Evolutionary conservation across 2,329 filamentous ascomycete species (phyloP).

Genomic region (Fusarium domesticum): DNA sequence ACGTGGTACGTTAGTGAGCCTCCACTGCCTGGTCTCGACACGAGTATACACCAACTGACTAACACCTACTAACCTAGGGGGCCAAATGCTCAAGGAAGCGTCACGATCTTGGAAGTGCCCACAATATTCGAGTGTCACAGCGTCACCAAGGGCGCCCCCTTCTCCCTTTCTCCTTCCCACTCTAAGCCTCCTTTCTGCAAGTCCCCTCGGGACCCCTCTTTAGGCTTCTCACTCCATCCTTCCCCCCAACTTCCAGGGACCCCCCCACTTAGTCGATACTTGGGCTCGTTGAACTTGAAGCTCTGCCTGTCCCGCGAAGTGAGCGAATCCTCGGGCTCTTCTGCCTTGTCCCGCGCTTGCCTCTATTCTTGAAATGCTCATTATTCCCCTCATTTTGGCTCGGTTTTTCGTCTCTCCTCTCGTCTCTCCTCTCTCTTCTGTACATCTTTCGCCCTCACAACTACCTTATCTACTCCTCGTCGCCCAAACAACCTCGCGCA

Average conservation of each 20-base stretch:
- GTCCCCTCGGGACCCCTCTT: too few relatives aligned
- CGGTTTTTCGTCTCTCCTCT: conserved; percentile 8
- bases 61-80: too few relatives aligned
- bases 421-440: neutral
- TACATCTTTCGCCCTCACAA: neutral
- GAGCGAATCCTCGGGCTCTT: conserved; percentile 15
- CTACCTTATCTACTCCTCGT: neutral
- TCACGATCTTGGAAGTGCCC: conserved; percentile 10
- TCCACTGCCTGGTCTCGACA: too few relatives aligned
- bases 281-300: conserved; percentile 12
- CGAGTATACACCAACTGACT: too few relatives aligned
- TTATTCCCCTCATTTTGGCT: conserved; percentile 16
- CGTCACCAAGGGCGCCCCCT: conserved; percentile 14
- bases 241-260: conserved; percentile 15
- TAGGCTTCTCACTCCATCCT: conserved; percentile 15
- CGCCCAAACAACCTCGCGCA: neutral
- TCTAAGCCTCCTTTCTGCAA: conserved; percentile 3
- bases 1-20: too few relatives aligned
- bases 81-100: too few relatives aligned
- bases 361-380: conserved; percentile 10
- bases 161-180: conserved; percentile 9
- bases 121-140: conserved; percentile 21
- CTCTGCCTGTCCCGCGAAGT: conserved; percentile 11
- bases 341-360: conserved; percentile 6
- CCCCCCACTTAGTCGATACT: conserved; percentile 18